phyloP scores from a whole-genome alignment of 768 basidiomycete genomes.

The Roridomyces roridus region DNA sequence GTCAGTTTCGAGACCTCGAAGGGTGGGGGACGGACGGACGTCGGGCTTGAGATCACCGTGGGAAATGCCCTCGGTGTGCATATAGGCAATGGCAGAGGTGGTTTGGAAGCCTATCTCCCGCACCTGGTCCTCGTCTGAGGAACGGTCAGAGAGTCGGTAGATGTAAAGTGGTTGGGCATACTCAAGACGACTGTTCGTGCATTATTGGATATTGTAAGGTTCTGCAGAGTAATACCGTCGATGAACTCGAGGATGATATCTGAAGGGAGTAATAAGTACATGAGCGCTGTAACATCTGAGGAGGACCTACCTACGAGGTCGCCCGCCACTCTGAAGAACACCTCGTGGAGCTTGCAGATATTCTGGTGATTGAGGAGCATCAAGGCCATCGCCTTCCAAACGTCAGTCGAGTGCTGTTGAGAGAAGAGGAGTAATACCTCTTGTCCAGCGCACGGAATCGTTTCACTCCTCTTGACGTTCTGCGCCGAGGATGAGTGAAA shows the following conservation, averaged over 20 bases:
- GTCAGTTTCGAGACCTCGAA: background rate
- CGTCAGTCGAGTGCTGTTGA: background rate
- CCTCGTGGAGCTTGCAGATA: slow-evolving; percentile 64
- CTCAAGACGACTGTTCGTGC: background rate
- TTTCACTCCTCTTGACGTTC: background rate
- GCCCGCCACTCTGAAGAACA: slow-evolving; percentile 52
- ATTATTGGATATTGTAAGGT: background rate
- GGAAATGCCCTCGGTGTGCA: slow-evolving; percentile 48
- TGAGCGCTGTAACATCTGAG: slow-evolving; percentile 21
- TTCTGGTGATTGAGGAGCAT: slow-evolving; percentile 60
- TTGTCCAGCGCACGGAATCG: slow-evolving; percentile 6
- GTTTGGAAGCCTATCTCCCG: slow-evolving; percentile 61
- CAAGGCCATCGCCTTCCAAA: slow-evolving; percentile 63
- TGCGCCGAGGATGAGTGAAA: background rate
- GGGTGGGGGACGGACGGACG: background rate
- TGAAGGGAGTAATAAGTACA: background rate
- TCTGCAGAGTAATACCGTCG: background rate
- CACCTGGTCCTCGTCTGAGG: slow-evolving; percentile 44
- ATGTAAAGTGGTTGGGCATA: background rate
- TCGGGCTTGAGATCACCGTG: slow-evolving; percentile 79
- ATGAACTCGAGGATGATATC: slow-evolving; percentile 18
- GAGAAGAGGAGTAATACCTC: slow-evolving; percentile 1
- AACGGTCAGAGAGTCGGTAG: background rate
- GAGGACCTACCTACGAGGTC: slow-evolving; percentile 42
- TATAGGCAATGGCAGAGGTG: slow-evolving; percentile 54